Conservation (phyloP, 2,329 filamentous ascomycete species). For the Botryosphaeria dothidea region DNA sequence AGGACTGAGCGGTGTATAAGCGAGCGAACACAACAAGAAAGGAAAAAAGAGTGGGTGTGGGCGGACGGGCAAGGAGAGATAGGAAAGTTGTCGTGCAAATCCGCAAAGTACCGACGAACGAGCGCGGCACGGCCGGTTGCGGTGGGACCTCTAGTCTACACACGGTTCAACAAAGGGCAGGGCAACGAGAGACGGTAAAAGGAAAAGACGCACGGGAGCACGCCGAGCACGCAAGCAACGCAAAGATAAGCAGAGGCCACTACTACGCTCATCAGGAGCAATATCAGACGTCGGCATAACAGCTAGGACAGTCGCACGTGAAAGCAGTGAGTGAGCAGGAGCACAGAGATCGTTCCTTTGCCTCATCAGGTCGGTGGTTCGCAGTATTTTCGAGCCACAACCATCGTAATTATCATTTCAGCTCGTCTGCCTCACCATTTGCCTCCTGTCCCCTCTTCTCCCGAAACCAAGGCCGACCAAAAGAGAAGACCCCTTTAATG, state of each 20-base stretch:
- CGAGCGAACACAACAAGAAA: too few relatives aligned
- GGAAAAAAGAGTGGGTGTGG: too few relatives aligned
- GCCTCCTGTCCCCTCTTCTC: background rate
- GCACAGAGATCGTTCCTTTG: conserved; percentile 2
- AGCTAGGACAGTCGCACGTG: background rate
- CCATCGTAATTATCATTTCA: conserved; percentile 16
- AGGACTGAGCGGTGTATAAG: too few relatives aligned
- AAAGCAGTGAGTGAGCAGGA: background rate
- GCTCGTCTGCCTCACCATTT: conserved; percentile 10
- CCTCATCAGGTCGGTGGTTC: conserved; percentile 8
- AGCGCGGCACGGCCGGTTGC: background rate
- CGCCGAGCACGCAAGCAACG: background rate
- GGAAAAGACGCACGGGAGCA: background rate
- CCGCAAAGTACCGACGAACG: conserved; percentile 3
- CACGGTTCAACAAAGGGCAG: background rate
- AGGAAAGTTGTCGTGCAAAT: background rate
- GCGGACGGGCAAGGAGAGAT: background rate
- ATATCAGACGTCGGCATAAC: background rate
- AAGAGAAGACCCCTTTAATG: background rate
- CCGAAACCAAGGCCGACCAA: background rate
- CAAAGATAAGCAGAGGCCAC: background rate
- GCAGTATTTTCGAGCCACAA: background rate
- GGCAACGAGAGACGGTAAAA: background rate
- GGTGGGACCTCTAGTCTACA: background rate
- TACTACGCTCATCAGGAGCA: too few relatives aligned